Conservation (phyloP, 2,329 filamentous ascomycete genomes). For the Talaromyces sp. region DNA sequence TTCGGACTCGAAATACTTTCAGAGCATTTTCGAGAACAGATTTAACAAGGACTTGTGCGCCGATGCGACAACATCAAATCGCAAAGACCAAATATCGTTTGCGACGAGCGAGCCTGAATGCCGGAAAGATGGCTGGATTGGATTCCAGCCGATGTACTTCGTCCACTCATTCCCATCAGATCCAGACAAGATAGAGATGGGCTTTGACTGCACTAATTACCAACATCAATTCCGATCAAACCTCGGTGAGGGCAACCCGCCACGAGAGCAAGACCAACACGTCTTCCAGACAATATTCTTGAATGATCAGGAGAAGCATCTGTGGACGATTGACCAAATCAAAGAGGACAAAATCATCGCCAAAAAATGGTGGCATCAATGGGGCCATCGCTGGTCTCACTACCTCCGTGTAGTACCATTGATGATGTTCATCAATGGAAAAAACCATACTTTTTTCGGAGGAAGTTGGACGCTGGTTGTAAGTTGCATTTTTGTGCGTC, state of each 20-base stretch:
- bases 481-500: conserved; percentile 17
- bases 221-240: conserved; percentile 60
- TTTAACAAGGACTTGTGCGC: conserved; percentile 48
- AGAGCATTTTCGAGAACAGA: conserved; percentile 51
- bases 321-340: conserved; percentile 55
- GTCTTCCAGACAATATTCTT: conserved; percentile 65
- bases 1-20: conserved; percentile 53
- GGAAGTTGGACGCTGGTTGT: conserved; percentile 65
- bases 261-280: conserved; percentile 49
- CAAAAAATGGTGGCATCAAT: conserved; percentile 58
- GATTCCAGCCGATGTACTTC: conserved; percentile 56
- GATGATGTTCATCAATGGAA: conserved; percentile 66
- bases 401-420: conserved; percentile 60
- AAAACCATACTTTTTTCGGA: conserved; percentile 57
- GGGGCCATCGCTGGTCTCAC: conserved; percentile 56
- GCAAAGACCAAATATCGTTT: conserved; percentile 41
- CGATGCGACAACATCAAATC: conserved; percentile 36
- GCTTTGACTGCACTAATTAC: conserved; percentile 71
- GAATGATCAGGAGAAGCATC: conserved; percentile 49
- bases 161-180: conserved; percentile 52
- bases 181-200: conserved; percentile 53
- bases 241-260: conserved; percentile 18
- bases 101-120: conserved; percentile 37
- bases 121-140: conserved; percentile 29
- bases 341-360: conserved; percentile 52